Evolutionary conservation across 495 filamentous ascomycete species (phyloP).

Genomic region (Peziza echinospora): DNA sequence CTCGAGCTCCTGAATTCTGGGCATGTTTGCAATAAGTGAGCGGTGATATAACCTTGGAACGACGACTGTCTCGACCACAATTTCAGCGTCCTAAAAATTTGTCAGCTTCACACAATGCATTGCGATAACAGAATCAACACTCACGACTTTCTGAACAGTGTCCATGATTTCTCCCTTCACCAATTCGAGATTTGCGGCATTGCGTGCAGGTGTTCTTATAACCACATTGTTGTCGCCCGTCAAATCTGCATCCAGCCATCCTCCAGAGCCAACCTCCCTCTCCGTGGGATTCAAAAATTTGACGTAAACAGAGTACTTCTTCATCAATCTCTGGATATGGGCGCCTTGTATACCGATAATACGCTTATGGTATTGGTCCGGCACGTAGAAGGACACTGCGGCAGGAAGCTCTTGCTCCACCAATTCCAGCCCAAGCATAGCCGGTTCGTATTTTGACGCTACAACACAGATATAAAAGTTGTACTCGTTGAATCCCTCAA

Average conservation of each 20-base stretch:
- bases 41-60: slow-evolving; percentile 92
- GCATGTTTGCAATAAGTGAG: slow-evolving; percentile 66
- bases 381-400: slow-evolving; percentile 96
- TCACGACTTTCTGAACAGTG: slow-evolving; percentile 87
- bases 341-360: slow-evolving; percentile 97
- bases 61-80: slow-evolving; percentile 74
- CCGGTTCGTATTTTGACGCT: slow-evolving; percentile 71
- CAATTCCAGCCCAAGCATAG: slow-evolving; percentile 71
- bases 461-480: slow-evolving; percentile 98
- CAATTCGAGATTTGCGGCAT: slow-evolving; percentile 84
- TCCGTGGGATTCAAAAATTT: slow-evolving; percentile 99
- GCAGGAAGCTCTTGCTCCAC: slow-evolving; percentile 99
- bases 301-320: slow-evolving; percentile 98
- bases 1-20: slow-evolving; percentile 81
- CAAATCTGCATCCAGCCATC: slow-evolving; percentile 86
- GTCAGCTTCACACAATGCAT: slow-evolving; percentile 6
- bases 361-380: slow-evolving; percentile 98
- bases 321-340: slow-evolving; percentile 99
- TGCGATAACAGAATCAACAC: slow-evolving; percentile 13
- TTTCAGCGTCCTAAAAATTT: slow-evolving; percentile 57
- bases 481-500: slow-evolving; percentile 97
- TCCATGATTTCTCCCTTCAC: slow-evolving; percentile 99
- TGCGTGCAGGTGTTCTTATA: slow-evolving; percentile 88
- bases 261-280: slow-evolving; percentile 39
- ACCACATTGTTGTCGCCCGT: slow-evolving; percentile 92